Evolutionary conservation across 371 early-diverging fungal genomes (phyloP).

Genomic region (Entomophthora muscae): DNA sequence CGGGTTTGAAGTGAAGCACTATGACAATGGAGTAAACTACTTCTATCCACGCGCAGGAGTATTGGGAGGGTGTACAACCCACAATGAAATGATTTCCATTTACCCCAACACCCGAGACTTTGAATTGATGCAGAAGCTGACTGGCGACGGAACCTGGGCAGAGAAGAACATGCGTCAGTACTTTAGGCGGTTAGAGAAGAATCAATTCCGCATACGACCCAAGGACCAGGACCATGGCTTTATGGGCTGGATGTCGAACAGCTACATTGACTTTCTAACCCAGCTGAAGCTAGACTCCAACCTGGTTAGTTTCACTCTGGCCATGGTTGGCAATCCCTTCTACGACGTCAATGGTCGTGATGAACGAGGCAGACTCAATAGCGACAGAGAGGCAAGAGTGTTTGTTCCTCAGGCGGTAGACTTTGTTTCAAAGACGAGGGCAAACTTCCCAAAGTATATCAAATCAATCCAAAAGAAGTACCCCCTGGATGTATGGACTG

Average conservation of each 20-base stretch:
- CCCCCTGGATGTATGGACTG: slow-evolving; percentile 4
- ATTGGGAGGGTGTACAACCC: slow-evolving; percentile 1
- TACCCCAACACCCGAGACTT: neutral
- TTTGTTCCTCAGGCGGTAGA: neutral
- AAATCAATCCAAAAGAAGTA: neutral
- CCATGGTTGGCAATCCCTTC: neutral
- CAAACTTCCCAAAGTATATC: neutral
- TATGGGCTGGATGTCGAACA: slow-evolving; percentile 2
- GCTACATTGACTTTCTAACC: neutral
- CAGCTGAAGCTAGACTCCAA: neutral
- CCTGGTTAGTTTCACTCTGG: neutral
- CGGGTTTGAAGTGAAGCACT: neutral
- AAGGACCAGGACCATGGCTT: neutral
- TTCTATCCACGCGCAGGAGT: slow-evolving; percentile 2
- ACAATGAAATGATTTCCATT: slow-evolving; percentile 2
- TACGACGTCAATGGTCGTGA: neutral
- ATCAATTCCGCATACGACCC: neutral
- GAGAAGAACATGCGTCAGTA: slow-evolving; percentile 2
- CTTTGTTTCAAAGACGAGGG: neutral
- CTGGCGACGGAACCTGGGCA: neutral
- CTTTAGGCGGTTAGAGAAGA: neutral
- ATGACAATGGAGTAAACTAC: neutral
- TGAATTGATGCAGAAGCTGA: neutral
- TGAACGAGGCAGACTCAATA: neutral
- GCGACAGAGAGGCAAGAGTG: neutral